Percentiles rank a stretch among this genome's conserved stretches.
Conservation (phyloP, 2,329 filamentous ascomycete species). For the Colletotrichum sp. region DNA sequence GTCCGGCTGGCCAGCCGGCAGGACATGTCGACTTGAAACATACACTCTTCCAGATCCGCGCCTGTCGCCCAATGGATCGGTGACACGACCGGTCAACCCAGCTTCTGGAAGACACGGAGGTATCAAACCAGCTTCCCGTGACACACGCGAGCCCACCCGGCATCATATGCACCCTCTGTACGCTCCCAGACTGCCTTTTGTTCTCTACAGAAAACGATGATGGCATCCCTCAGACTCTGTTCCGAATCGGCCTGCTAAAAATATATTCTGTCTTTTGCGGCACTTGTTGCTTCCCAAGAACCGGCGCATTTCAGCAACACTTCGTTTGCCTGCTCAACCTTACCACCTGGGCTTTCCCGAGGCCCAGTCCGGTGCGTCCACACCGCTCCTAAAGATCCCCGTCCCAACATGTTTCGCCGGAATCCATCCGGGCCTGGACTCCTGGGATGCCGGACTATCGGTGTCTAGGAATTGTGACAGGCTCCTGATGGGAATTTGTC, state of each 20-base stretch:
- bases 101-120: conserved; percentile 14
- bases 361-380: background rate
- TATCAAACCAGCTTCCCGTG: conserved; percentile 11
- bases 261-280: background rate
- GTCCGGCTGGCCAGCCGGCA: background rate
- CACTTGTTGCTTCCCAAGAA: background rate
- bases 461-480: background rate
- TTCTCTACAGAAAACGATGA: background rate
- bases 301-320: background rate
- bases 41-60: conserved; percentile 7
- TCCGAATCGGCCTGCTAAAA: background rate
- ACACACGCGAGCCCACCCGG: conserved; percentile 9
- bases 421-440: conserved; percentile 2
- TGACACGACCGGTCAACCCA: conserved; percentile 3
- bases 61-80: conserved; percentile 6
- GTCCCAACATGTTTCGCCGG: conserved; percentile 12
- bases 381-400: conserved; percentile 14
- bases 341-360: background rate
- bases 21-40: conserved; percentile 10
- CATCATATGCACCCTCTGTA: background rate
- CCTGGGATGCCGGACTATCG: background rate
- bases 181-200: background rate
- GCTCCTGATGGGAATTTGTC: background rate
- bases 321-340: background rate
- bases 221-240: background rate